These are phyloP conservation scores for Boeremia exigua DNA, from an alignment of 2,329 filamentous ascomycete genomes.

Conservation along the genomic window DNA sequence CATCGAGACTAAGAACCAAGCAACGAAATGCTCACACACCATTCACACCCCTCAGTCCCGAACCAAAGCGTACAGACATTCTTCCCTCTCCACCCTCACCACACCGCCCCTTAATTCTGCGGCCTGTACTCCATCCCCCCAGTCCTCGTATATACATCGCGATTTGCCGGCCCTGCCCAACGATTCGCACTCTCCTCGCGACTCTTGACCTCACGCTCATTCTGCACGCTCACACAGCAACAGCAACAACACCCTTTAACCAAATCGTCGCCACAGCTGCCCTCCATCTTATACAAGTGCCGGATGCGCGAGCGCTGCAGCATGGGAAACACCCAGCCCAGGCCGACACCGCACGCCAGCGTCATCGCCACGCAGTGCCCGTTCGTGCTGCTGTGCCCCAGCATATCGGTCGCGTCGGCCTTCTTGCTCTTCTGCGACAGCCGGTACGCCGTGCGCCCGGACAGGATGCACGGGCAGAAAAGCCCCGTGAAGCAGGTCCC, in stretches of 20 bases:
- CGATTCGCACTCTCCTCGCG: constrained; percentile 51
- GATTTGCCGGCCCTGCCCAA: constrained; percentile 48
- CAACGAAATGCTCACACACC: not conserved
- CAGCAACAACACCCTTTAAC: constrained; percentile 49
- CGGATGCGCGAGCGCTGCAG: constrained; percentile 50
- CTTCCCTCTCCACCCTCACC: not conserved
- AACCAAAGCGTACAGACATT: not conserved
- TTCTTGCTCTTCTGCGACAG: constrained; percentile 46
- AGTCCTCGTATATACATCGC: constrained; percentile 38
- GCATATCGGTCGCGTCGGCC: constrained; percentile 51
- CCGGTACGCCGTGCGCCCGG: constrained; percentile 53
- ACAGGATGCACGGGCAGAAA: constrained; percentile 53
- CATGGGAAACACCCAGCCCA: constrained; percentile 49
- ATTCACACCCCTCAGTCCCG: not conserved
- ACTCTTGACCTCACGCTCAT: constrained; percentile 53
- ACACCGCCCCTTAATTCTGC: constrained; percentile 28
- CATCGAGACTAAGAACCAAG: not conserved
- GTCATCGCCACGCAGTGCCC: constrained; percentile 49
- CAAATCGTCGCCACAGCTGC: constrained; percentile 45
- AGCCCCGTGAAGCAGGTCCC: constrained; percentile 49
- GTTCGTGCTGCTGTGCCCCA: constrained; percentile 47
- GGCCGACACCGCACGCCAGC: constrained; percentile 45
- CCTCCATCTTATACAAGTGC: constrained; percentile 52
- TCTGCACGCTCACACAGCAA: constrained; percentile 52
- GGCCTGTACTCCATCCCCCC: constrained; percentile 46